Conservation (phyloP, 331 rosid genomes). For the Dryas integrifolia region DNA sequence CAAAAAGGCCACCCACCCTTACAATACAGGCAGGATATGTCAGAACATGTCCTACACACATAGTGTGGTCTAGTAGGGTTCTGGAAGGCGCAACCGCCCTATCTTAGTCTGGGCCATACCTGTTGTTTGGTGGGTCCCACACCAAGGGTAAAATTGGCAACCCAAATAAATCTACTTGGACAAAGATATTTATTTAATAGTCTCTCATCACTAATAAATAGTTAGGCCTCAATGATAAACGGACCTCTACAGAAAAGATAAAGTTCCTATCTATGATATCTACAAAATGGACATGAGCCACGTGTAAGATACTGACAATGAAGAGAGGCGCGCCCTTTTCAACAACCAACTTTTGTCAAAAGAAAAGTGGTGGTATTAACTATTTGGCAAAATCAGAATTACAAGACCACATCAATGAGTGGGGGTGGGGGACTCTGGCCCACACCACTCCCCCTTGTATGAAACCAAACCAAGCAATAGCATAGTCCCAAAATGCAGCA, state of each 20-base stretch:
- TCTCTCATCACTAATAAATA: too few relatives aligned
- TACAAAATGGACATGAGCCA: constrained; percentile 32
- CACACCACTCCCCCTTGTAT: constrained; percentile 17
- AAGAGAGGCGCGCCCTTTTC: constrained; percentile 34
- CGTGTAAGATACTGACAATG: constrained; percentile 38
- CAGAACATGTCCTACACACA: constrained; percentile 36
- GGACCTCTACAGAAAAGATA: neutral
- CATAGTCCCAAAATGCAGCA: constrained; percentile 26
- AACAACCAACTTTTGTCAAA: constrained; percentile 31
- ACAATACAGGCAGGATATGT: constrained; percentile 35
- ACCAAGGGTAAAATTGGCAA: constrained; percentile 34
- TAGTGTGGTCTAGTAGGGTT: constrained; percentile 23
- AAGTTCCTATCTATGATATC: constrained; percentile 16
- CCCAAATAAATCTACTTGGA: too few relatives aligned
- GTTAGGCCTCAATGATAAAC: too few relatives aligned
- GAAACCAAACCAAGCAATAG: neutral
- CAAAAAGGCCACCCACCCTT: constrained; percentile 35
- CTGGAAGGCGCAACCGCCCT: constrained; percentile 36
- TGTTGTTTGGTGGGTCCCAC: constrained; percentile 27
- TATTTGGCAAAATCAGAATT: constrained; percentile 8
- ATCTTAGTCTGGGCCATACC: constrained; percentile 11
- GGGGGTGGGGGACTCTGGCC: constrained; percentile 1
- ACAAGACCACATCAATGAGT: neutral
- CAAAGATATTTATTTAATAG: too few relatives aligned
- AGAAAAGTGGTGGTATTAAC: constrained; percentile 15